These are phyloP conservation scores for Chlorella sp. DNA, from an alignment of 139 green algal species.

Conservation along the genomic window DNA sequence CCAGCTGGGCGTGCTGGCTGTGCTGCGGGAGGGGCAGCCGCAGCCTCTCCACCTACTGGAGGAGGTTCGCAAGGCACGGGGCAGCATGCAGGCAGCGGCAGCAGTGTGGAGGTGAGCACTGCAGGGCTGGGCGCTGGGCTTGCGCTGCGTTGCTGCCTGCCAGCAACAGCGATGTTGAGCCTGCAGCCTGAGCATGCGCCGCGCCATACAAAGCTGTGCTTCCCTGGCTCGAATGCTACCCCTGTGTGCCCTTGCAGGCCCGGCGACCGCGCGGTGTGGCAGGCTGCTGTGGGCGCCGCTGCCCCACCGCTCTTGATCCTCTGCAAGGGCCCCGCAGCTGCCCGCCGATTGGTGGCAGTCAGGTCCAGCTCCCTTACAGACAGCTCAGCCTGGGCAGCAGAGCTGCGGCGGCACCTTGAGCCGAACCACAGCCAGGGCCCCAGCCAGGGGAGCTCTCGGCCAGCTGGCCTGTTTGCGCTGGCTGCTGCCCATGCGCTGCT, in stretches of 20 bases:
- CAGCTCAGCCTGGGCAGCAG: slow-evolving; percentile 10
- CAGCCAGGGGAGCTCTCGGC: background rate
- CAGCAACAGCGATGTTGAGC: too few relatives aligned
- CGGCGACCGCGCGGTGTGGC: background rate
- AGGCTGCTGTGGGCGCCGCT: background rate
- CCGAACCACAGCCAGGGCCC: background rate
- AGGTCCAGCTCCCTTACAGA: background rate
- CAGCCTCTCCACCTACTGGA: background rate
- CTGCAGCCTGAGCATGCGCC: background rate
- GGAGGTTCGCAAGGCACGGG: background rate
- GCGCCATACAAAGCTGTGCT: background rate
- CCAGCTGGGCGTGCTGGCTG: slow-evolving; percentile 12
- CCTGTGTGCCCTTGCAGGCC: background rate
- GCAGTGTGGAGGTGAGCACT: slow-evolving; percentile 5
- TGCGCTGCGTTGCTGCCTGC: background rate
- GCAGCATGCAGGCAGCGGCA: background rate
- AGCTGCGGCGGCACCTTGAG: background rate
- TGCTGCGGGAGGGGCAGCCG: background rate
- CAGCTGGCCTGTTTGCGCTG: background rate
- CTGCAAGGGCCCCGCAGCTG: background rate
- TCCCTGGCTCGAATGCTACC: too few relatives aligned
- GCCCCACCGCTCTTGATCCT: background rate
- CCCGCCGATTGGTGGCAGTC: background rate
- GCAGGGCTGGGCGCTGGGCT: background rate
- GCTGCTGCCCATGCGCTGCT: background rate